A percentile compares a stretch with the other conserved stretches of the same genome.
These are phyloP conservation scores for Aleurites moluccanus DNA, from an alignment of 441 rosid genomes.

Conservation along the genomic window DNA sequence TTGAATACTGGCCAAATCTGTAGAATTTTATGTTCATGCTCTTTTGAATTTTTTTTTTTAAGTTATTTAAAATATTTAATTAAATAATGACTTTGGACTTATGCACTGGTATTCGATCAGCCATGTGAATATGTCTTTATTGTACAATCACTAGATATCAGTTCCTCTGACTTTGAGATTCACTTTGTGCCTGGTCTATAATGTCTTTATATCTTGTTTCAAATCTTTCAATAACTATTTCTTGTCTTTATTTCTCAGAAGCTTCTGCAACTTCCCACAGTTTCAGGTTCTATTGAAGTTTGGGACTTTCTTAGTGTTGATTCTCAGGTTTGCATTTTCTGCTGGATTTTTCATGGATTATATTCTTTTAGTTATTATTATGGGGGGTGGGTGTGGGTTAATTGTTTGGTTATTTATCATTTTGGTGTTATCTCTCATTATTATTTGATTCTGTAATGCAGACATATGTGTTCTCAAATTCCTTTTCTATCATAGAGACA, in stretches of 20 bases:
- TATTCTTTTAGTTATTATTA: background rate
- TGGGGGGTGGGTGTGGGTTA: background rate
- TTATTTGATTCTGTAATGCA: constrained; percentile 49
- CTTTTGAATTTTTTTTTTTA: background rate
- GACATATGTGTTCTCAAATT: constrained; percentile 92
- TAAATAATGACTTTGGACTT: background rate
- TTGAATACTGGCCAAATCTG: background rate
- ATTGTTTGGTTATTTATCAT: constrained; percentile 16
- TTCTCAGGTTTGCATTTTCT: constrained; percentile 78
- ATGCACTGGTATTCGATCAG: background rate
- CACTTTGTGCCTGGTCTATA: background rate
- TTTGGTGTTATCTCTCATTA: constrained; percentile 24
- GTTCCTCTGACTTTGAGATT: background rate
- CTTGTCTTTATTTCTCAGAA: constrained; percentile 20
- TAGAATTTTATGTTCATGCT: background rate
- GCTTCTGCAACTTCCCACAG: constrained; percentile 66
- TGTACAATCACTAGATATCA: background rate
- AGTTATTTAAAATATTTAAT: background rate
- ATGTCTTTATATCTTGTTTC: constrained; percentile 15
- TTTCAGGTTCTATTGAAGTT: constrained; percentile 98
- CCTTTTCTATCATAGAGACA: constrained; percentile 93
- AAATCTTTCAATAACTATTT: constrained; percentile 13
- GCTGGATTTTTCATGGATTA: constrained; percentile 6
- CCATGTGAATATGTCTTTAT: background rate
- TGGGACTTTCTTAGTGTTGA: constrained; percentile 99